phyloP scores from a whole-genome alignment of 345 rosid species.

The Dipteronia dyeriana region DNA sequence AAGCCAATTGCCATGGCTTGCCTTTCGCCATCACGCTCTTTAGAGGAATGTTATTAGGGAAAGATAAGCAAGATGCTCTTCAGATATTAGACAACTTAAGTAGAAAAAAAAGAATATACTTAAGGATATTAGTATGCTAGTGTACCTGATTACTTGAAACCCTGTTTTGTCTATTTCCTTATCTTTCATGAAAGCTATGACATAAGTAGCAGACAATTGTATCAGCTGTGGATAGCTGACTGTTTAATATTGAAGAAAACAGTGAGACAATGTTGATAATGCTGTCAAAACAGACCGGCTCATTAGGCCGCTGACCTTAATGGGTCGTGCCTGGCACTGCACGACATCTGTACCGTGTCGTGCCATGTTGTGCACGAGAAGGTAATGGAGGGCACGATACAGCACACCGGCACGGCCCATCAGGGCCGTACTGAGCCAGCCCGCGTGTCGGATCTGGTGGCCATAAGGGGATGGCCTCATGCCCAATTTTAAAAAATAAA shows the following conservation, averaged over 20 bases:
- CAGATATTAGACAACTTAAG: not conserved
- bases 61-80: not conserved
- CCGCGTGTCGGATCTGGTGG: too few species aligned
- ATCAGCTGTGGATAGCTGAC: slow-evolving; percentile 10
- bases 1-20: not conserved
- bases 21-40: not conserved
- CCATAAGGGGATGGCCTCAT: too few species aligned
- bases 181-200: not conserved
- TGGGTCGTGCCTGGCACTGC: too few species aligned
- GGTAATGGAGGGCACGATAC: too few species aligned
- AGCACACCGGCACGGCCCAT: too few species aligned
- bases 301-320: too few species aligned
- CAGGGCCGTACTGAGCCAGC: too few species aligned
- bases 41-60: not conserved
- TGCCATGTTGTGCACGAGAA: too few species aligned
- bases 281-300: too few species aligned
- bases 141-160: not conserved
- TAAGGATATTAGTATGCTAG: too few species aligned
- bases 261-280: not conserved
- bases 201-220: not conserved
- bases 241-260: not conserved
- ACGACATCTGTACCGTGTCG: too few species aligned
- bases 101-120: not conserved
- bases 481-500: too few species aligned
- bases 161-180: not conserved